Conservation (phyloP, 164 flowering plant species). For the Hamamelis virginiana region DNA sequence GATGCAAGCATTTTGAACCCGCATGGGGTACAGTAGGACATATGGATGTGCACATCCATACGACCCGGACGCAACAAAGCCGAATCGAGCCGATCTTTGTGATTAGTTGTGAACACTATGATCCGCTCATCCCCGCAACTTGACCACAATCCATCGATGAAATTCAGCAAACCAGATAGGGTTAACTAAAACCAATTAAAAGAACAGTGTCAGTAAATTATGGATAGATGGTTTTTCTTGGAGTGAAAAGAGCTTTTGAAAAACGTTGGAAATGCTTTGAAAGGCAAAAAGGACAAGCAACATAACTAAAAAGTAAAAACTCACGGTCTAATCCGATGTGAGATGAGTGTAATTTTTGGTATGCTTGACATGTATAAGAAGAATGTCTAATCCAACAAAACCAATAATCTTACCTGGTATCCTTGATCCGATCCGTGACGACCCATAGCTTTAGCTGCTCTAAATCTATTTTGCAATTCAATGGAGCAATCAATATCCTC, state of each 20-base stretch:
- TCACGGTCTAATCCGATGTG: too few species aligned
- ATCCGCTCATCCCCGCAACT: too few species aligned
- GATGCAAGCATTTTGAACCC: conserved; percentile 37
- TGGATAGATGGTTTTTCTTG: neutral
- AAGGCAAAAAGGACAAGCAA: too few species aligned
- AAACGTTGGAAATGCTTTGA: too few species aligned
- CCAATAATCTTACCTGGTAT: neutral
- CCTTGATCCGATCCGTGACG: neutral
- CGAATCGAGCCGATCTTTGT: too few species aligned
- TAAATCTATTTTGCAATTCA: conserved; percentile 18
- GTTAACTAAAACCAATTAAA: conserved; percentile 26
- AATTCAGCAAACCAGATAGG: conserved; percentile 44
- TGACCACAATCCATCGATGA: too few species aligned
- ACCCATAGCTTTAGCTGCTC: neutral
- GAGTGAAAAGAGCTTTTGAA: neutral
- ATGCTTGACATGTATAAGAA: too few species aligned
- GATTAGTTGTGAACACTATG: too few species aligned
- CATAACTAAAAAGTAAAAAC: neutral
- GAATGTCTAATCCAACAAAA: too few species aligned
- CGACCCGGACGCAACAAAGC: conserved; percentile 45
- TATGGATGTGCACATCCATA: conserved; percentile 51
- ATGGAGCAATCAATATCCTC: too few species aligned
- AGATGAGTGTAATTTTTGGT: too few species aligned
- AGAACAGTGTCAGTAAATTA: neutral
- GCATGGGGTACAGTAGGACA: too few species aligned